phyloP scores from a whole-genome alignment of 257 asterid genomes.

The Capsicum rhomboideum region DNA sequence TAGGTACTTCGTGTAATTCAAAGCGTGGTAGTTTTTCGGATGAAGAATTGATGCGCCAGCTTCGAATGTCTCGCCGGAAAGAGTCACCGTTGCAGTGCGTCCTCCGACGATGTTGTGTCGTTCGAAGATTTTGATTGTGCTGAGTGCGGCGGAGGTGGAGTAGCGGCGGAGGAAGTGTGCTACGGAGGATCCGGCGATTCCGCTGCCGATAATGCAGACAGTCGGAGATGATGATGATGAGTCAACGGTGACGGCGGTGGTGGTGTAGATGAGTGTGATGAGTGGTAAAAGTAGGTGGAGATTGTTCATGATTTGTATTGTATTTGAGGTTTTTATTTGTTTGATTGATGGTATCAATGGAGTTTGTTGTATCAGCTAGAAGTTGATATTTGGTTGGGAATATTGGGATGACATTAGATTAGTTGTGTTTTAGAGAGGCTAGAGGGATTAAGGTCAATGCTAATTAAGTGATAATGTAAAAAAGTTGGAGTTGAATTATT shows the following conservation, averaged over 20 bases:
- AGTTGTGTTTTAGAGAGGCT: not conserved
- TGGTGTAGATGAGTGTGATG: not conserved
- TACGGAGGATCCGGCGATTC: slow-evolving; percentile 95
- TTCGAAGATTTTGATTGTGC: slow-evolving; percentile 55
- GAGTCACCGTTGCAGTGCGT: slow-evolving; percentile 83
- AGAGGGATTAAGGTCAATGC: not conserved
- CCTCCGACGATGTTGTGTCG: slow-evolving; percentile 68
- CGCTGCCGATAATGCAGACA: slow-evolving; percentile 91
- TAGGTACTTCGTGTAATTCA: slow-evolving; percentile 45
- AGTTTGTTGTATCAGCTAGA: not conserved
- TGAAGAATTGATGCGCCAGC: slow-evolving; percentile 94
- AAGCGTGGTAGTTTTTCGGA: slow-evolving; percentile 76
- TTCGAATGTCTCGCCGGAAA: slow-evolving; percentile 78
- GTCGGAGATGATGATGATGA: slow-evolving; percentile 10
- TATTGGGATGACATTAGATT: not conserved
- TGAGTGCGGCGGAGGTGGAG: slow-evolving; percentile 30
- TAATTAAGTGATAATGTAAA: not conserved
- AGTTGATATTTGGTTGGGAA: not conserved
- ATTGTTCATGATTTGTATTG: not conserved
- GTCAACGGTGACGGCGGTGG: not conserved
- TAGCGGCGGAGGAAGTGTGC: slow-evolving; percentile 91
- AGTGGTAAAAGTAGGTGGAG: not conserved
- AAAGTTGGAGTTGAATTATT: not conserved
- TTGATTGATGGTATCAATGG: not conserved
- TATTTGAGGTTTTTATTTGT: not conserved